These are phyloP conservation scores for Pisolithus marmoratus DNA, from an alignment of 768 basidiomycete genomes.

Conservation along the genomic window DNA sequence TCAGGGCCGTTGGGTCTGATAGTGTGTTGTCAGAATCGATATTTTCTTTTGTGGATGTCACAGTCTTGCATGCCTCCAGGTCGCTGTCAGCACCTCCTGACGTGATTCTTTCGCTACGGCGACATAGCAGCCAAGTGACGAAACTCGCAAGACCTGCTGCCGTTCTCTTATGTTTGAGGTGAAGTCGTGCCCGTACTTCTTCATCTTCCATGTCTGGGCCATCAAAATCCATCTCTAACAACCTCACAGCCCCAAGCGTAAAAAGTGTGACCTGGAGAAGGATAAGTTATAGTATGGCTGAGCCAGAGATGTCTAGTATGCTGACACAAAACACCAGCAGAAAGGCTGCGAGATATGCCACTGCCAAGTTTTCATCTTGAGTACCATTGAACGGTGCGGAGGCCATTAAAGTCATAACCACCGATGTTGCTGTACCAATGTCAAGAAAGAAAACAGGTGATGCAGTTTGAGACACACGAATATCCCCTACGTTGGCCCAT, in stretches of 20 bases:
- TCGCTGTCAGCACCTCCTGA: too few species aligned
- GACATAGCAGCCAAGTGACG: not conserved
- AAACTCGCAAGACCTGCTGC: conserved; percentile 9
- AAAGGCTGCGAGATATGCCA: conserved; percentile 63
- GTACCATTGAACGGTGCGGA: conserved; percentile 56
- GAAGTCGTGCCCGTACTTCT: conserved; percentile 44
- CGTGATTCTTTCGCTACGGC: not conserved
- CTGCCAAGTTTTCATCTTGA: conserved; percentile 52
- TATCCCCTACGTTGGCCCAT: conserved; percentile 66
- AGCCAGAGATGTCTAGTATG: not conserved
- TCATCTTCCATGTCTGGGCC: conserved; percentile 59
- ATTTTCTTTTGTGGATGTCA: not conserved
- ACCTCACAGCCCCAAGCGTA: conserved; percentile 50
- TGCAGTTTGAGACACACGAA: conserved; percentile 42
- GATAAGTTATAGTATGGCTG: not conserved
- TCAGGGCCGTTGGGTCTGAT: not conserved
- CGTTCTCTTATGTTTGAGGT: conserved; percentile 28
- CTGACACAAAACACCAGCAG: conserved; percentile 54
- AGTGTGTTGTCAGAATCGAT: not conserved
- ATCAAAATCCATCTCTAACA: conserved; percentile 56
- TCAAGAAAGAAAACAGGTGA: not conserved
- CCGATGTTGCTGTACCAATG: conserved; percentile 49
- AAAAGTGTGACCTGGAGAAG: conserved; percentile 52
- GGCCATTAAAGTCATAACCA: conserved; percentile 58
- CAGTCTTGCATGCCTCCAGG: not conserved